A percentile compares a stretch with the other conserved stretches of the same genome.
phyloP scores from a whole-genome alignment of 257 asterid genomes.

The Solanum boliviense region DNA sequence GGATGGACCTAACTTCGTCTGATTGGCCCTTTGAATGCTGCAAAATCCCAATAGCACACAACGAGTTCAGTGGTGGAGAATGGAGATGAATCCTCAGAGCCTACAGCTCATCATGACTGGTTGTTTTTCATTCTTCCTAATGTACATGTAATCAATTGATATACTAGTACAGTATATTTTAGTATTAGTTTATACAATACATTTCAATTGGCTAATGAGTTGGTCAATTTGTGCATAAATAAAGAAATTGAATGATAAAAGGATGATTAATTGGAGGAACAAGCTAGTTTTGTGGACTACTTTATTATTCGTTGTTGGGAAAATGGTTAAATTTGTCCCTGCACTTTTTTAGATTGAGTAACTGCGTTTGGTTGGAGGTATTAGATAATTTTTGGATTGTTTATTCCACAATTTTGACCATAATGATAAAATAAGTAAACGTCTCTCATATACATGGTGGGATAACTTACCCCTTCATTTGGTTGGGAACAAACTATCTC shows the following conservation, averaged over 20 bases:
- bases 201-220: not conserved
- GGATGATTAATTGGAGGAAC: not conserved
- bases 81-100: not conserved
- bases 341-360: not conserved
- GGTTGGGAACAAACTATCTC: too few species aligned
- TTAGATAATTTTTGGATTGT: too few species aligned
- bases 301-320: not conserved
- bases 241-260: not conserved
- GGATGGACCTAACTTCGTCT: slow-evolving; percentile 49
- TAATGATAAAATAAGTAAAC: too few species aligned
- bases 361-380: not conserved
- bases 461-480: too few species aligned
- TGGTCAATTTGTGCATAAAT: not conserved
- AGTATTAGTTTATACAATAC: not conserved
- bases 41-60: not conserved
- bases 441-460: too few species aligned
- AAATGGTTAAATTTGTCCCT: not conserved
- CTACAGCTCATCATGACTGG: not conserved
- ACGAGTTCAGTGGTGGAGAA: not conserved
- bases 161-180: not conserved
- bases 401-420: too few species aligned
- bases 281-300: not conserved
- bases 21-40: not conserved
- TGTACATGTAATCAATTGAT: not conserved
- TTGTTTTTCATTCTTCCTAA: not conserved